Evolutionary conservation across 352 stramenopile species (phyloP).

Genomic region (Phytopythium helicoides): DNA sequence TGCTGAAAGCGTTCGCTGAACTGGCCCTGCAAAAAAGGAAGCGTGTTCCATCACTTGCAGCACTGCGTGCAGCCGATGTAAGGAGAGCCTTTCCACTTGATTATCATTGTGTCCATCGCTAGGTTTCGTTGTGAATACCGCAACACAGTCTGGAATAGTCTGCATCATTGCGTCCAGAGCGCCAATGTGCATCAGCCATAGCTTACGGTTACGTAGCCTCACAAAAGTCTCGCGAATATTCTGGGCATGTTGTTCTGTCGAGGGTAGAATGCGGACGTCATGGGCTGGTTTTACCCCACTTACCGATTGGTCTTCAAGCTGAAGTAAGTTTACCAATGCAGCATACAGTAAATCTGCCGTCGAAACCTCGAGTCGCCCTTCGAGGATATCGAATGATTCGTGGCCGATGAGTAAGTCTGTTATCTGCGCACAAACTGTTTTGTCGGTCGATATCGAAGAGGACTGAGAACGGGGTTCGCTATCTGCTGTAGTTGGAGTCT

Average conservation of each 20-base stretch:
- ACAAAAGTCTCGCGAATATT: slow-evolving; percentile 21
- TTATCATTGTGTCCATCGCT: too few relatives aligned
- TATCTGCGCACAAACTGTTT: too few relatives aligned
- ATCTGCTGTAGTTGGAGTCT: too few relatives aligned
- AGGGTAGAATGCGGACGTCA: not conserved
- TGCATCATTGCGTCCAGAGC: slow-evolving; percentile 27
- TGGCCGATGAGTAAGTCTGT: too few relatives aligned
- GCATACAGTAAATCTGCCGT: too few relatives aligned
- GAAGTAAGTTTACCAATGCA: too few relatives aligned
- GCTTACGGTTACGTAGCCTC: slow-evolving; percentile 28
- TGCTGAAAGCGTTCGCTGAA: slow-evolving; percentile 49
- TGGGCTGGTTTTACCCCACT: slow-evolving; percentile 5
- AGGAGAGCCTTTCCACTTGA: not conserved
- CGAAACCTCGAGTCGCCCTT: not conserved
- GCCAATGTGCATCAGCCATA: slow-evolving; percentile 36
- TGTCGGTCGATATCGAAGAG: too few relatives aligned
- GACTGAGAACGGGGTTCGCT: too few relatives aligned
- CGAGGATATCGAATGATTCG: not conserved
- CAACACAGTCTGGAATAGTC: slow-evolving; percentile 7
- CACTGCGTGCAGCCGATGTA: slow-evolving; percentile 31
- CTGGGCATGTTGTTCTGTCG: not conserved
- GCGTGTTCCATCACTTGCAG: slow-evolving; percentile 68
- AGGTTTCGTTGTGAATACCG: not conserved
- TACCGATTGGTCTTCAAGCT: too few relatives aligned
- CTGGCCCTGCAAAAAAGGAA: slow-evolving; percentile 46